Evolutionary conservation across 2,329 filamentous ascomycete species (phyloP), one percentile per base, ranked within the genome.

Genomic region (Stachybotrys chartarum): DNA sequence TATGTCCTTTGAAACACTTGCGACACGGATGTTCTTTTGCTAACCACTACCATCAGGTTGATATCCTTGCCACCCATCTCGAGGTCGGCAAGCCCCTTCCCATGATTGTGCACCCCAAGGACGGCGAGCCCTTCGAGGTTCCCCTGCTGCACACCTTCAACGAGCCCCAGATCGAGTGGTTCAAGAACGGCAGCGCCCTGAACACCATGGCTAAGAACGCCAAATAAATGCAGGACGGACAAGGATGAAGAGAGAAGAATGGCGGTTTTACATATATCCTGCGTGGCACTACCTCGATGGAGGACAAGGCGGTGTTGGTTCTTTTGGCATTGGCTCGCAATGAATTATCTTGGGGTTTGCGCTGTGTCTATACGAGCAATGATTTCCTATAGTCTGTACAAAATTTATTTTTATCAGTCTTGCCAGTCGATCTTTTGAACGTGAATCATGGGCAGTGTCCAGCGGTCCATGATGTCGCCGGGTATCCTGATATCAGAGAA

Each of bases 131-230:
- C 30, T 97, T 90, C 75, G 88, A 97, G 61, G 71, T 96, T 66
- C 81, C 89, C 76, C 86, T 99, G 66, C 82, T 83, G 64, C 94
- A 99, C 80, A 99, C 94, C 62, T 99, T 96, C 87, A 99, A 99
- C 83, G 91, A 91, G 73, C 85, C 89, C 65, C 94, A 99, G 81
- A 88, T 99, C 60, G 88, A 97, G 79, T 99, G 94, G 94, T 99
- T 99, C 85, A 92, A 91, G 83, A 95, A 97, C 75, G 94, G 94
- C 64, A 92, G 87, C 69, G 94, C 94, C 55, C 82, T 99, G 63
- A 99, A 99, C 86, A 97, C 92, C 66, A 99, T 99, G 93, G 92
- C 93, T 11, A 93, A 93, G 84, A 95, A 94, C 85, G 57, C 64
- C 70, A 70, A 64, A 62, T 59, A 58, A 58, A 54, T 46, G 31